Evolutionary conservation across 768 basidiomycete genomes (phyloP).

Genomic region (Macrocybe gigantea): DNA sequence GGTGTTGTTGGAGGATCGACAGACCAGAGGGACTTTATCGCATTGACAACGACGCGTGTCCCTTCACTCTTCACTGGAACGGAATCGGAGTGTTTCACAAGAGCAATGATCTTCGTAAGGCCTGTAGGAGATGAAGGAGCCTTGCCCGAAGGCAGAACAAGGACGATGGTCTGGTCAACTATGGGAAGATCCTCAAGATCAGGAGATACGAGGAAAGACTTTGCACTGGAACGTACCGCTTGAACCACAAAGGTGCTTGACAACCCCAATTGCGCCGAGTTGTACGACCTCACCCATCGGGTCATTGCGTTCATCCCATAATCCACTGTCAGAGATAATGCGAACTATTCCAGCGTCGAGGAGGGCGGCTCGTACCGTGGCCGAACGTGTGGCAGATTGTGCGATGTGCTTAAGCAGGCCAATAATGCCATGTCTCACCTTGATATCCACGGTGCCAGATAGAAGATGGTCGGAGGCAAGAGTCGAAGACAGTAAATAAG

Average conservation of each 20-base stretch:
- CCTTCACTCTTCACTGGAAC: slow-evolving; percentile 85
- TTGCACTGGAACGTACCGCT: slow-evolving; percentile 44
- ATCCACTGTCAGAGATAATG: slow-evolving; percentile 51
- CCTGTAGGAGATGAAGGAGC: slow-evolving; percentile 35
- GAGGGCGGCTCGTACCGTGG: slow-evolving; percentile 53
- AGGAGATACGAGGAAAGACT: background rate
- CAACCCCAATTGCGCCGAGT: slow-evolving; percentile 78
- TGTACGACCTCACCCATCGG: slow-evolving; percentile 82
- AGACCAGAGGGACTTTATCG: slow-evolving; percentile 74
- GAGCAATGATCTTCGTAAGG: slow-evolving; percentile 63
- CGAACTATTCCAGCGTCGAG: slow-evolving; percentile 59
- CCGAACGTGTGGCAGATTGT: slow-evolving; percentile 54
- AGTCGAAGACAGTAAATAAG: slow-evolving; percentile 56
- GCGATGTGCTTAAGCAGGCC: slow-evolving; percentile 86
- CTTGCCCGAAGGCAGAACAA: slow-evolving; percentile 42
- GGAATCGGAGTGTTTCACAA: slow-evolving; percentile 76
- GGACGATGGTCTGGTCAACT: slow-evolving; percentile 41
- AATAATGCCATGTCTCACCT: slow-evolving; percentile 85
- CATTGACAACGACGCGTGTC: slow-evolving; percentile 82
- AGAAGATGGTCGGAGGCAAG: slow-evolving; percentile 55
- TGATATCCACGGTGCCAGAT: slow-evolving; percentile 55
- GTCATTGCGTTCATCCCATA: slow-evolving; percentile 72
- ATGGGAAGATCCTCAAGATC: slow-evolving; percentile 1
- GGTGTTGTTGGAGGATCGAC: slow-evolving; percentile 29
- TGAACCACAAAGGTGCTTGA: slow-evolving; percentile 82